Evolutionary conservation across 768 basidiomycete species (phyloP), one percentile per base, ranked within the genome.

Genomic region (Holtermanniella nyarrowii): DNA sequence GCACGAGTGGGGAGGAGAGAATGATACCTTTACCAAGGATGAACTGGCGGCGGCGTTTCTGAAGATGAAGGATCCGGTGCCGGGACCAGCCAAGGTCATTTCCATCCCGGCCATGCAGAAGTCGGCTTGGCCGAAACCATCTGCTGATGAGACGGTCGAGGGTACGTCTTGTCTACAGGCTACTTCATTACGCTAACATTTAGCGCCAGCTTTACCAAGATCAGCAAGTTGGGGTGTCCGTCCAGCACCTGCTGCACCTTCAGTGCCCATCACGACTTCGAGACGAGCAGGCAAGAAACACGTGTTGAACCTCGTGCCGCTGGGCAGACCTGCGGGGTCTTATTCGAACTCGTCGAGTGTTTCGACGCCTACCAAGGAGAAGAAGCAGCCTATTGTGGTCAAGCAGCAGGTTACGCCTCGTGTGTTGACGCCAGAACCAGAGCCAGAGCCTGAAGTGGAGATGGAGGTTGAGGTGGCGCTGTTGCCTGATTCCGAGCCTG

Each of bases 1-100:
- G 42, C 95, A 99, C 68, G 95, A 97, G 70, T 95, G 89, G 88
- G 95, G 91, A 26, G 95, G 96, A 55, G 93, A 97, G 73, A 86
- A 88, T 50, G 95, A 99, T 71, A 91, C 88, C 64, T 91, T 95
- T 68, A 90, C 91, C 0, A 91, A 91, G 73, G 90, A 96, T 69
- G 93, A 97, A 72, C 75, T 93, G 52, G 85, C 88, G 22, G 93
- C 90, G 0, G 73, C 91, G 89, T 93, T 37, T 16, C 7, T 37
- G 10, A 37, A 37, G 31, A 37, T 7, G 7, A 37, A 37, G 16
- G 31, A 37, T 16, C 31, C 31, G 31, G 31, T 16, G 7, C 31
- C 31, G 31, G 7, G 10, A 16, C 10, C 31, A 16, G 10, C 31
- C 7, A 37, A 37, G 31, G 31, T 16, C 7, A 37, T 37, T 16